Evolutionary conservation across 768 basidiomycete species (phyloP).

Genomic region (Tylopilus balloui): DNA sequence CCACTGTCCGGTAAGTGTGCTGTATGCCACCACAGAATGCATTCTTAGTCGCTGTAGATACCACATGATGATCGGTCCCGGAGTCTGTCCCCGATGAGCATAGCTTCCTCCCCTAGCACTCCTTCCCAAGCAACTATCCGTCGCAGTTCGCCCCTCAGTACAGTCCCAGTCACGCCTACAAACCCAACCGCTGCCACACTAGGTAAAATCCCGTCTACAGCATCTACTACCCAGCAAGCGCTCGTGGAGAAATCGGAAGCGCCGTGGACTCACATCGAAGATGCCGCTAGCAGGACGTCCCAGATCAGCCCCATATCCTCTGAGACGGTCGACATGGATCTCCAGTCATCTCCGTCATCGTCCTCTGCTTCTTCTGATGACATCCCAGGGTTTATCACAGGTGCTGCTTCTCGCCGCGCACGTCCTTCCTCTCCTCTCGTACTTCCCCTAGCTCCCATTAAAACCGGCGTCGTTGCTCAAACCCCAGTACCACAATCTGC

Average conservation of each 20-base stretch:
- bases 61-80: constrained; percentile 33
- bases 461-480: constrained; percentile 6
- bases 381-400: constrained; percentile 33
- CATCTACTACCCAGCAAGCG: constrained; percentile 16
- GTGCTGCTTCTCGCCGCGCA: constrained; percentile 25
- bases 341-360: constrained; percentile 32
- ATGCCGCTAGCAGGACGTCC: constrained; percentile 26
- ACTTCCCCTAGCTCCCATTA: constrained; percentile 16
- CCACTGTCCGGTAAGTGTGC: constrained; percentile 21
- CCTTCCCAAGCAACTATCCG: constrained; percentile 26
- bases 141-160: constrained; percentile 3
- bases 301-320: constrained; percentile 32
- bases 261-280: constrained; percentile 21
- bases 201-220: constrained; percentile 10
- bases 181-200: constrained; percentile 2
- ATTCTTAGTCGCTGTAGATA: constrained; percentile 32
- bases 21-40: neutral
- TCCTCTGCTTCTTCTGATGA: constrained; percentile 25
- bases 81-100: constrained; percentile 60
- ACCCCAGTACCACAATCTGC: constrained; percentile 12
- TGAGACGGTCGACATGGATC: constrained; percentile 33
- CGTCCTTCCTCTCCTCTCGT: constrained; percentile 25
- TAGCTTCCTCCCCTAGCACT: constrained; percentile 45
- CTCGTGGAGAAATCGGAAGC: constrained; percentile 14
- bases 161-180: constrained; percentile 3